Evolutionary conservation across 148 eudicot species (phyloP).

Genomic region (Chenopodium album): DNA sequence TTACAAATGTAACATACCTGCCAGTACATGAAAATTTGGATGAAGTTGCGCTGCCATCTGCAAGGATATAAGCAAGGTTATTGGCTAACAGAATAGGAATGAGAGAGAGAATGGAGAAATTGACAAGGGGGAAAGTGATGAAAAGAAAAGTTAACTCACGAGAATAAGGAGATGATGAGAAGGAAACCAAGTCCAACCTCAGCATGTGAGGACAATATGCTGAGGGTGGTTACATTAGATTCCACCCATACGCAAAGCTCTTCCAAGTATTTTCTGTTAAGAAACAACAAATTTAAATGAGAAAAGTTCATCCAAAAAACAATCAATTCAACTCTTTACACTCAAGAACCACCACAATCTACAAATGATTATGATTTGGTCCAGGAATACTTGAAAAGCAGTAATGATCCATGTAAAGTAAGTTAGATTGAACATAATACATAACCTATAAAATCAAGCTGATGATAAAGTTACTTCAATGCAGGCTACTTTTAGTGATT

Average conservation of each 20-base stretch:
- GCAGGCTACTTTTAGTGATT: neutral
- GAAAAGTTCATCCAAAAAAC: neutral
- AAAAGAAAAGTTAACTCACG: conserved; percentile 51
- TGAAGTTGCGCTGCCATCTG: conserved; percentile 97
- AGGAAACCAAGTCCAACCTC: conserved; percentile 97
- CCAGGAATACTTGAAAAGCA: neutral
- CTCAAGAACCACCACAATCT: neutral
- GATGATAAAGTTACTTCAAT: neutral
- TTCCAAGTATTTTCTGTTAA: conserved; percentile 90
- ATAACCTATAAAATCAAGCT: neutral
- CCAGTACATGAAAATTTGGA: conserved; percentile 96
- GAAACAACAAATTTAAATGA: conserved; percentile 7
- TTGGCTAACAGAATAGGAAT: neutral
- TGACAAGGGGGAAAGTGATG: neutral
- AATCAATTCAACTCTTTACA: neutral
- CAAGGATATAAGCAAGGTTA: conserved; percentile 21
- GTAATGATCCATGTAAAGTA: neutral
- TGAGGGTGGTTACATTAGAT: conserved; percentile 78
- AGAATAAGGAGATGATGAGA: conserved; percentile 68
- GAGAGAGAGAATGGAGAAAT: conserved; percentile 6
- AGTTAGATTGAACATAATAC: neutral
- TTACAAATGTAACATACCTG: conserved; percentile 49
- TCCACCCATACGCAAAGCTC: conserved; percentile 96
- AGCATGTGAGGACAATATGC: conserved; percentile 87
- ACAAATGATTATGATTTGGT: neutral